phyloP scores from a whole-genome alignment of 2,329 filamentous ascomycete species.

The Penicillium sp. region DNA sequence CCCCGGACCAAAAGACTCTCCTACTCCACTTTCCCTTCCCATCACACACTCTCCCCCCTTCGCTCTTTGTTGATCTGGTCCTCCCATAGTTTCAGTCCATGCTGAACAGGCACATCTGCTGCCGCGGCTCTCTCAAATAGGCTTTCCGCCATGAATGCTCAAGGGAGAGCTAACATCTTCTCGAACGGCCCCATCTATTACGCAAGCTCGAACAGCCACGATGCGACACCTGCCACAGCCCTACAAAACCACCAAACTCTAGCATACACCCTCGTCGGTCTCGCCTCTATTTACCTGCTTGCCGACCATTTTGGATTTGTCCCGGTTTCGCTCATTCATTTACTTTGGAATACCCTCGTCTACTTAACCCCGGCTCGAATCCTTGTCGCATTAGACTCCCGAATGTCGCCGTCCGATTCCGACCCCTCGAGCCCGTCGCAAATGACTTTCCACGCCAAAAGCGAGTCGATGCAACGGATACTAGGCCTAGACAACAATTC shows the following conservation, averaged over 20 bases:
- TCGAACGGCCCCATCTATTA: slow-evolving; percentile 32
- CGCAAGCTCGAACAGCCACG: slow-evolving; percentile 29
- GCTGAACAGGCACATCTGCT: slow-evolving; percentile 25
- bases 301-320: slow-evolving; percentile 36
- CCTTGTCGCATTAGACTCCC: slow-evolving; percentile 54
- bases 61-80: background rate
- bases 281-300: slow-evolving; percentile 34
- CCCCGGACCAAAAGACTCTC: slow-evolving; percentile 17
- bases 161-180: slow-evolving; percentile 36
- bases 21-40: slow-evolving; percentile 11
- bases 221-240: slow-evolving; percentile 38
- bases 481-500: slow-evolving; percentile 65
- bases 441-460: slow-evolving; percentile 59
- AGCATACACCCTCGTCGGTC: slow-evolving; percentile 33
- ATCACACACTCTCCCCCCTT: background rate
- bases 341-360: slow-evolving; percentile 44
- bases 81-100: slow-evolving; percentile 14
- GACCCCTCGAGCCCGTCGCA: slow-evolving; percentile 45
- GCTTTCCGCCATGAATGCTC: slow-evolving; percentile 42
- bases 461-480: slow-evolving; percentile 66
- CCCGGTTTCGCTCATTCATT: slow-evolving; percentile 34
- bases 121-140: slow-evolving; percentile 18
- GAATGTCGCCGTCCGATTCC: slow-evolving; percentile 48
- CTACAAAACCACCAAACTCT: slow-evolving; percentile 34
- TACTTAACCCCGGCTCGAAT: slow-evolving; percentile 45